Evolutionary conservation across 352 stramenopile genomes (phyloP).

Genomic region (Pelagophyceae sp.): DNA sequence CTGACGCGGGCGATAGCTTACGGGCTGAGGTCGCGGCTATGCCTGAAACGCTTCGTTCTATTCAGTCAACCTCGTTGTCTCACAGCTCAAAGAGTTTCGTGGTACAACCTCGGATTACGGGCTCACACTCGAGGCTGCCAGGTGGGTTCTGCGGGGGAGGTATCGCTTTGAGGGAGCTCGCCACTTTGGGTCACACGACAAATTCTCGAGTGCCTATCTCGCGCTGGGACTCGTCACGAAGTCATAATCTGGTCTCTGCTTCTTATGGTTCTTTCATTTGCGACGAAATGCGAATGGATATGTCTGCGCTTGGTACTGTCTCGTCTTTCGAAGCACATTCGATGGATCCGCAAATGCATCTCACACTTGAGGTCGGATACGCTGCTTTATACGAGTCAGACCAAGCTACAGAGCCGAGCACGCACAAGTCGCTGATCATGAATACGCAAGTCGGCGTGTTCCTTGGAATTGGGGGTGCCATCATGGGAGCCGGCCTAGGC

Average conservation of each 20-base stretch:
- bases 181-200: background rate
- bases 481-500: background rate
- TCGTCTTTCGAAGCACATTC: background rate
- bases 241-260: background rate
- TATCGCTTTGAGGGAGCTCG: background rate
- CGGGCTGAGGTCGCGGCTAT: background rate
- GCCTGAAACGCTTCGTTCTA: background rate
- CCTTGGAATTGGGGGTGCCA: background rate
- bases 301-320: background rate
- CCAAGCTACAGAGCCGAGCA: background rate
- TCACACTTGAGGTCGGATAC: background rate
- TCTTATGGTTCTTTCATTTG: background rate
- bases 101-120: background rate
- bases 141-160: background rate
- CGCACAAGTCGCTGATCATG: background rate
- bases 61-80: background rate
- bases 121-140: background rate
- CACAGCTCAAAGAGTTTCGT: too few species aligned
- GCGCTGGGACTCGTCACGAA: background rate
- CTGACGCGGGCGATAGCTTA: background rate
- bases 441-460: background rate
- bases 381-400: background rate
- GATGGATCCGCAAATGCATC: background rate
- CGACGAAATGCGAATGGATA: background rate
- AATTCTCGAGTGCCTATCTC: background rate